A percentile compares a stretch with the other conserved stretches of the same genome.
These are phyloP conservation scores for Aspergillus panamensis DNA, from an alignment of 495 filamentous ascomycete genomes.

Conservation along the genomic window DNA sequence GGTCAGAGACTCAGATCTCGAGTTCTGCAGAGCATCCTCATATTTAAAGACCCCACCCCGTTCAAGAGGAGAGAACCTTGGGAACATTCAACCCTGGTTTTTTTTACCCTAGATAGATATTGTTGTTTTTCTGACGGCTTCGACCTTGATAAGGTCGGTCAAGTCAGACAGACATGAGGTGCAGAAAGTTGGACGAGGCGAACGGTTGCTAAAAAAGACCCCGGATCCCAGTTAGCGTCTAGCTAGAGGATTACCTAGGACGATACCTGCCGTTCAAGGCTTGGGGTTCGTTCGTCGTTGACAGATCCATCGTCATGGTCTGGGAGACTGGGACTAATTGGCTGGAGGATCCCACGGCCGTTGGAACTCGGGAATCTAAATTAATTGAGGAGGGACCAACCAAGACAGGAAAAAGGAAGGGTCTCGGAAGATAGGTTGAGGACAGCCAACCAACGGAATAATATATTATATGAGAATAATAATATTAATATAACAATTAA, in stretches of 20 bases:
- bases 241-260: conserved; percentile 19
- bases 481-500: background rate
- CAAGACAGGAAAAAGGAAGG: conserved; percentile 18
- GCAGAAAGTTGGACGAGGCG: conserved; percentile 22
- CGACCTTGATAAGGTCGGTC: conserved; percentile 15
- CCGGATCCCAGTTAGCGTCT: conserved; percentile 24
- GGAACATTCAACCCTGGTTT: background rate
- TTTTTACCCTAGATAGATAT: background rate
- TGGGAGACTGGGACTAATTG: conserved; percentile 22
- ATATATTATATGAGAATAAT: background rate
- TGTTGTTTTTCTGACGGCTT: background rate
- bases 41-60: background rate
- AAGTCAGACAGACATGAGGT: conserved; percentile 13
- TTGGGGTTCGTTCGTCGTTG: conserved; percentile 28
- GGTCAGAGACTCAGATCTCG: background rate
- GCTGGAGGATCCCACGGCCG: conserved; percentile 22
- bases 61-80: background rate
- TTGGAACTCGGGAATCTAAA: conserved; percentile 23
- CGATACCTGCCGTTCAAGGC: conserved; percentile 26
- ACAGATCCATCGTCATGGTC: conserved; percentile 26
- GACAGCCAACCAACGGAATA: background rate
- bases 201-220: conserved; percentile 23
- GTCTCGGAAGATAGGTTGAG: conserved; percentile 4
- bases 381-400: conserved; percentile 18
- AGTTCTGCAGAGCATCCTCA: background rate